A percentile compares a stretch with the other conserved stretches of the same genome.
phyloP scores from a whole-genome alignment of 1,139 yeast genomes.

The Suhomyces atakaporum region DNA sequence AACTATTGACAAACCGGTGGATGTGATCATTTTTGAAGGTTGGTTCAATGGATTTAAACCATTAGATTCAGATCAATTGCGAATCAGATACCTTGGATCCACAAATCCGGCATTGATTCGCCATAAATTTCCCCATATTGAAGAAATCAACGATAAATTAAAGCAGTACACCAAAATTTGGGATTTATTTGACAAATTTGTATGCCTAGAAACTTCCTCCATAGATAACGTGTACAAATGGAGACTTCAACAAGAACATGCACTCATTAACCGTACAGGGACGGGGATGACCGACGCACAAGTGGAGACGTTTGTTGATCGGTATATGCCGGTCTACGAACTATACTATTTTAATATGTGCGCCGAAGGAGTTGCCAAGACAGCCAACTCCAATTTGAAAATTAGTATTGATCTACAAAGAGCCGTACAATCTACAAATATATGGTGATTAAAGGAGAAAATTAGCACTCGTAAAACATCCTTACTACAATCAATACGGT shows the following conservation, averaged over 20 bases:
- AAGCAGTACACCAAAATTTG: constrained; percentile 56
- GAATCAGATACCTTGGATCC: constrained; percentile 24
- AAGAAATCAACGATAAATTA: constrained; percentile 52
- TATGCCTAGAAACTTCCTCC: constrained; percentile 62
- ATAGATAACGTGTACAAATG: constrained; percentile 70
- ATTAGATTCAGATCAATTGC: constrained; percentile 24
- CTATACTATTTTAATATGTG: constrained; percentile 58
- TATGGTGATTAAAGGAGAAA: neutral
- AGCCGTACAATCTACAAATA: constrained; percentile 5
- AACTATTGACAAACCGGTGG: constrained; percentile 40
- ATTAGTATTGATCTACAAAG: constrained; percentile 14
- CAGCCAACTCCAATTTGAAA: constrained; percentile 9
- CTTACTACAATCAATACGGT: neutral
- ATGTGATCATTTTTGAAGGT: constrained; percentile 81
- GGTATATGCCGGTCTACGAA: constrained; percentile 86
- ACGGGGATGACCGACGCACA: constrained; percentile 77
- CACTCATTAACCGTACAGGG: constrained; percentile 54
- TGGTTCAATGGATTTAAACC: constrained; percentile 88
- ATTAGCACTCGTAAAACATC: neutral
- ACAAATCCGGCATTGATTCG: constrained; percentile 24
- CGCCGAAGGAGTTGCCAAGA: constrained; percentile 9
- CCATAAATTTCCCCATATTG: constrained; percentile 31
- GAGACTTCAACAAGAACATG: constrained; percentile 86
- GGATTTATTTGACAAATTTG: constrained; percentile 57
- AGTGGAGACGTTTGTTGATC: constrained; percentile 66